Percentiles rank a stretch among this genome's conserved stretches.
phyloP scores from a whole-genome alignment of 345 rosid genomes.

The Eutrema yunnanense region DNA sequence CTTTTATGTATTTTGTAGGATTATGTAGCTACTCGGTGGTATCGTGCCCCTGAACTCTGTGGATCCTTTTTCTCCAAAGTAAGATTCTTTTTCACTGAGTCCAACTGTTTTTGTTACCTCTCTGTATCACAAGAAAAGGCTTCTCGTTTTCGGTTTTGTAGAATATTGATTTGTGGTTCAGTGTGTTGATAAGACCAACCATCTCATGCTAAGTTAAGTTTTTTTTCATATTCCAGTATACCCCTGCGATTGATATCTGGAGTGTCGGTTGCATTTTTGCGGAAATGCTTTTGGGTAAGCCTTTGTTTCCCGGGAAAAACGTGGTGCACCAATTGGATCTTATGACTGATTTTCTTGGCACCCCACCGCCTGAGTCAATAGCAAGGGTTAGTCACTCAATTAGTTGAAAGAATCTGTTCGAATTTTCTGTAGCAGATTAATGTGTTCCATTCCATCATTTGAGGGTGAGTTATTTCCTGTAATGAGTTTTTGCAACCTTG shows the following conservation, averaged over 20 bases:
- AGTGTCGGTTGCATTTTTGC: slow-evolving; percentile 99
- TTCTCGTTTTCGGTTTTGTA: neutral
- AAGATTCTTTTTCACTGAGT: slow-evolving; percentile 24
- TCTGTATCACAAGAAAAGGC: neutral
- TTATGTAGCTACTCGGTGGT: slow-evolving; percentile 99
- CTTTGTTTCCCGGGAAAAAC: slow-evolving; percentile 92
- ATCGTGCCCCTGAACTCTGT: slow-evolving; percentile 98
- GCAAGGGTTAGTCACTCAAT: slow-evolving; percentile 51
- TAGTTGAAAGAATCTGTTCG: neutral
- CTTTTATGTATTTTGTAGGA: slow-evolving; percentile 44
- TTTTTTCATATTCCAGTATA: slow-evolving; percentile 50
- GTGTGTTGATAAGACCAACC: slow-evolving; percentile 6
- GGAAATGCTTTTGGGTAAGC: slow-evolving; percentile 92
- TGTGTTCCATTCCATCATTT: slow-evolving; percentile 1
- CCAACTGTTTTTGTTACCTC: neutral
- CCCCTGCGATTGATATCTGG: slow-evolving; percentile 97
- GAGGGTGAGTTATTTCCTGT: neutral
- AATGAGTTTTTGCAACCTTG: slow-evolving; percentile 9
- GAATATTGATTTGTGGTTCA: neutral
- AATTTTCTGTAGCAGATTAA: neutral
- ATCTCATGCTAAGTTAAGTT: neutral
- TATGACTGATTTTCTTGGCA: slow-evolving; percentile 94
- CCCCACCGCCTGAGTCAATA: slow-evolving; percentile 74
- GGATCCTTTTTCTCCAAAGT: slow-evolving; percentile 98
- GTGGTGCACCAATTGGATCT: slow-evolving; percentile 96